Evolutionary conservation across 176 grass and related monocot species (phyloP).

Genomic region (Musa schizocarpa): DNA sequence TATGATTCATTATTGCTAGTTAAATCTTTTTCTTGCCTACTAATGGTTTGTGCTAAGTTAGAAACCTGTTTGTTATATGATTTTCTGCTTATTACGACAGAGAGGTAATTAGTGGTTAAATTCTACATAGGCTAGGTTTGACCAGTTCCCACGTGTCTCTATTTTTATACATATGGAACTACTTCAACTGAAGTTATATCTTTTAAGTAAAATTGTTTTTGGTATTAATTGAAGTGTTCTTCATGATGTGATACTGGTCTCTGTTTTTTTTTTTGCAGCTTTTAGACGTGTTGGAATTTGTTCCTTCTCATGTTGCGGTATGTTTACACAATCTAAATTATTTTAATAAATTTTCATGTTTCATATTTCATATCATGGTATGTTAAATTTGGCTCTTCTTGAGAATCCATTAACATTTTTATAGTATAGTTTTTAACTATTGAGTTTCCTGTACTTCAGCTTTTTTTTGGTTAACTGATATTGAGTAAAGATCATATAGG

Average conservation of each 20-base stretch:
- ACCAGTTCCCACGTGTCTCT: no score
- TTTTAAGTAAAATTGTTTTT: neutral
- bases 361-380: no score
- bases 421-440: no score
- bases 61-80: no score
- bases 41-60: no score
- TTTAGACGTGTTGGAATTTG: conserved; percentile 79
- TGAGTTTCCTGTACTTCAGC: no score
- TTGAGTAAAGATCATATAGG: no score
- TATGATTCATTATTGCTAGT: no score
- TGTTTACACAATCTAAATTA: conserved; percentile 11
- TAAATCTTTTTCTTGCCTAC: no score
- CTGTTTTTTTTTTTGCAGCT: conserved; percentile 44
- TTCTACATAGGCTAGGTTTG: neutral
- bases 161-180: neutral
- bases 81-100: neutral
- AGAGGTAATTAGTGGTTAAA: neutral
- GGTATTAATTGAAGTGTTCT: conserved; percentile 9
- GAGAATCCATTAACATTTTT: no score
- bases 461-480: no score
- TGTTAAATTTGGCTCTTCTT: no score
- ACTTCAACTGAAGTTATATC: neutral
- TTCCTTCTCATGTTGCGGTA: conserved; percentile 96
- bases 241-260: conserved; percentile 1
- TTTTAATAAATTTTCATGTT: neutral